Conservation (phyloP, 768 basidiomycete species). For the Kwoniella botswanensis region DNA sequence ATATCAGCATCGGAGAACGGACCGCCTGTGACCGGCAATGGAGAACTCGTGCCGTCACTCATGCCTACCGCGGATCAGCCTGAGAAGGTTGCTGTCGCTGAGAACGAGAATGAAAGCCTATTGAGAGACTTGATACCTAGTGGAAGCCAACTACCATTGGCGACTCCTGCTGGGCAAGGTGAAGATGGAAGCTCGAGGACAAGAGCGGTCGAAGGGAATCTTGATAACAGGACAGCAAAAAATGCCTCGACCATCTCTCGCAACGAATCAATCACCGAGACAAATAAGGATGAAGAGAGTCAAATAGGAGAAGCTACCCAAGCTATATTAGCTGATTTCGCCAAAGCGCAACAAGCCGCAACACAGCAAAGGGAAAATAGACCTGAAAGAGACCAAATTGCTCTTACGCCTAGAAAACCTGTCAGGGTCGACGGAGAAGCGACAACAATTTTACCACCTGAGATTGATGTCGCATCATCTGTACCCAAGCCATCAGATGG, state of each 20-base stretch:
- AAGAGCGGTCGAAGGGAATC: background rate
- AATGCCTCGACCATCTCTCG: background rate
- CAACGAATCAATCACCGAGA: background rate
- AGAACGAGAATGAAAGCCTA: background rate
- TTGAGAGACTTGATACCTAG: background rate
- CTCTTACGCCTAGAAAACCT: background rate
- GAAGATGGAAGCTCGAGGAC: background rate
- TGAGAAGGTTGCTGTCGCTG: background rate
- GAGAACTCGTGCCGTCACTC: background rate
- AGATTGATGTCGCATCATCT: background rate
- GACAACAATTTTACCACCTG: background rate
- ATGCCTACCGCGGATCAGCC: background rate
- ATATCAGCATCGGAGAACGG: no score
- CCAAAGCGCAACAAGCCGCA: slow-evolving; percentile 1
- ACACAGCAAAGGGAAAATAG: background rate
- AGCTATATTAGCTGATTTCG: slow-evolving; percentile 18
- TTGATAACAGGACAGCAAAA: background rate
- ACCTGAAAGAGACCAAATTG: background rate
- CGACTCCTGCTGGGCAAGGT: background rate
- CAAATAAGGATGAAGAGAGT: slow-evolving; percentile 5
- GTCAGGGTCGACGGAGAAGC: slow-evolving; percentile 8
- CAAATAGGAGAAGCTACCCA: slow-evolving; percentile 5
- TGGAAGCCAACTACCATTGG: background rate
- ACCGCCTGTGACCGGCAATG: background rate
- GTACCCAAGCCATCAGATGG: background rate